Percentiles rank a stretch among this genome's conserved stretches.
phyloP scores from a whole-genome alignment of 345 rosid genomes.

The Nasturtium officinale region DNA sequence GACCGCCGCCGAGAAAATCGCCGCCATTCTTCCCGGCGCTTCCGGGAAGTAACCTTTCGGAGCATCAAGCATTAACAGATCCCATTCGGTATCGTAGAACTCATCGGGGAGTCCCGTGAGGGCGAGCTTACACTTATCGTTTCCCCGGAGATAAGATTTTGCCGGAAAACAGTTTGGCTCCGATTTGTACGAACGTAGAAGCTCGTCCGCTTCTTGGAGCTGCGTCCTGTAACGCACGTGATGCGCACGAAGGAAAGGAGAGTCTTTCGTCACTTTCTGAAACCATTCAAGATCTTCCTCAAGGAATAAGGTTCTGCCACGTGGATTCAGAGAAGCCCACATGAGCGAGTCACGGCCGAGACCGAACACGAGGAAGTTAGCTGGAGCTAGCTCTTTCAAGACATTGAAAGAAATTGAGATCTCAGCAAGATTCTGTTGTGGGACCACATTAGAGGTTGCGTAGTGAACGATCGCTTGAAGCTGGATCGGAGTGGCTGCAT shows the following conservation, averaged over 20 bases:
- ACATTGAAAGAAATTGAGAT: slow-evolving; percentile 53
- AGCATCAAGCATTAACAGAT: slow-evolving; percentile 69
- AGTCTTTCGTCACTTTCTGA: slow-evolving; percentile 43
- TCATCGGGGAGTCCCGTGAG: slow-evolving; percentile 58
- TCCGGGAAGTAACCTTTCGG: slow-evolving; percentile 64
- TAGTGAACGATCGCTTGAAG: slow-evolving; percentile 64
- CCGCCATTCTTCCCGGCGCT: slow-evolving; percentile 70
- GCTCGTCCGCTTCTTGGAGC: slow-evolving; percentile 52
- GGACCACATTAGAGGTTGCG: slow-evolving; percentile 54
- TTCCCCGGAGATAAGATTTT: slow-evolving; percentile 50
- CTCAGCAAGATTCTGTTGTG: slow-evolving; percentile 58
- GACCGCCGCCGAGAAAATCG: slow-evolving; percentile 70
- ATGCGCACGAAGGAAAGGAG: slow-evolving; percentile 57
- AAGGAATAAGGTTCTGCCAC: slow-evolving; percentile 65
- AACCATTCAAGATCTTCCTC: slow-evolving; percentile 72
- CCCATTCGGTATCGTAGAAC: slow-evolving; percentile 73
- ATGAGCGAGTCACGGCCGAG: slow-evolving; percentile 67
- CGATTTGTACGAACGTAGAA: slow-evolving; percentile 44
- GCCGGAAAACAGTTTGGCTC: slow-evolving; percentile 49
- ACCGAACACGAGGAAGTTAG: slow-evolving; percentile 67
- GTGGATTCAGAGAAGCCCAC: slow-evolving; percentile 67
- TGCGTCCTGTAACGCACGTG: slow-evolving; percentile 67
- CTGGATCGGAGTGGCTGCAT: slow-evolving; percentile 52
- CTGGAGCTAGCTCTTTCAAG: slow-evolving; percentile 47
- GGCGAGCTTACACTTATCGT: slow-evolving; percentile 54